These are phyloP conservation scores for Nosema bombycis DNA, from an alignment of 371 early-diverging fungal species.

Conservation along the genomic window DNA sequence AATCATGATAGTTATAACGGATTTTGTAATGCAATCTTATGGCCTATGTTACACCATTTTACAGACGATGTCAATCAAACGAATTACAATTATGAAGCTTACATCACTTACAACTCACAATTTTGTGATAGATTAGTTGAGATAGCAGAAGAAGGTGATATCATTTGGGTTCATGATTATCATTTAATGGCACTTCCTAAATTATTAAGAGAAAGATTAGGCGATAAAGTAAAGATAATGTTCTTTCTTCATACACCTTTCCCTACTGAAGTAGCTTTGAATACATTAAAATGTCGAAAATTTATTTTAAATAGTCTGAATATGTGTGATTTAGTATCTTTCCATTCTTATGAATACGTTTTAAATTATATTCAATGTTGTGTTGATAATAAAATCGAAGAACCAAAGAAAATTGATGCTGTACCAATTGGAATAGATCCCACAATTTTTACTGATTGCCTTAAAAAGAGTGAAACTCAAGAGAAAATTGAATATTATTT, in stretches of 20 bases:
- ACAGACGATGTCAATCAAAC: slow-evolving; percentile 86
- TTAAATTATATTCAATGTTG: slow-evolving; percentile 90
- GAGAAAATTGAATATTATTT: slow-evolving; percentile 72
- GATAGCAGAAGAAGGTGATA: slow-evolving; percentile 77
- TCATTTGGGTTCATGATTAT: slow-evolving; percentile 99
- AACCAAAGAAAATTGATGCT: slow-evolving; percentile 61
- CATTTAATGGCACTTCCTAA: slow-evolving; percentile 90
- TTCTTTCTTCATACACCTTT: slow-evolving; percentile 97
- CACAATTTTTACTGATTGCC: slow-evolving; percentile 73
- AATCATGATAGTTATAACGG: slow-evolving; percentile 95
- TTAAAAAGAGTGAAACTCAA: slow-evolving; percentile 70
- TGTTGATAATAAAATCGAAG: slow-evolving; percentile 63
- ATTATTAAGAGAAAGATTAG: slow-evolving; percentile 70
- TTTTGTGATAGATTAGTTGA: slow-evolving; percentile 79
- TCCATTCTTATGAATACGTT: slow-evolving; percentile 97
- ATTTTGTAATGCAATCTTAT: slow-evolving; percentile 83
- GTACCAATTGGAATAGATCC: slow-evolving; percentile 99
- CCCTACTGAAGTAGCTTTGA: slow-evolving; percentile 84
- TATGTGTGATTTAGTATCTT: slow-evolving; percentile 80
- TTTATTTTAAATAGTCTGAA: slow-evolving; percentile 82
- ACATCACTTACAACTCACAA: slow-evolving; percentile 76
- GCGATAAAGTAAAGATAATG: slow-evolving; percentile 77
- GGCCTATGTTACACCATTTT: slow-evolving; percentile 96
- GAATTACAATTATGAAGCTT: slow-evolving; percentile 84
- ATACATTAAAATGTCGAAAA: slow-evolving; percentile 78